Evolutionary conservation across 352 stramenopile genomes (phyloP), one percentile per base, ranked within the genome.

Genomic region (Pythium aphanidermatum): DNA sequence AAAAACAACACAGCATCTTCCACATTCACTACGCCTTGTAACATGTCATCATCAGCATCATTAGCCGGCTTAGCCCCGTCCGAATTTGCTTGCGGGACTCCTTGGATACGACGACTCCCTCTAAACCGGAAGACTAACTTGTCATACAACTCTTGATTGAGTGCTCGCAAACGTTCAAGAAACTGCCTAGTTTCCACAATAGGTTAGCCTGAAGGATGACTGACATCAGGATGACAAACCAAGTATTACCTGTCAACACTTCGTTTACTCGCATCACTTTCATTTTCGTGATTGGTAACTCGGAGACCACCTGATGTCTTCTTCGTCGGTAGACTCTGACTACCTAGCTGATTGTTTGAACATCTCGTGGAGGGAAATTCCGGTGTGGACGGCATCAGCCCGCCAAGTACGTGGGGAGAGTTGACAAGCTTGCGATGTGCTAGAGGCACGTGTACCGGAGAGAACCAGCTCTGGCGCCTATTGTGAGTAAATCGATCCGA

Each of bases 1-100:
- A 89, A 89, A 37, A 82, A 83, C 26, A 89, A 28, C 10, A 89
- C 70, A 0, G 77, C 74, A 23, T 86, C 74, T 52, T 89, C 77
- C 21, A 87, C 68, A 2, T 52, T 64, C 10, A 64, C 47, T 21
- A 62, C 35, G 5, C 30, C 40, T 9, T 38, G 24, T 16, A 56
- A 10, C 33, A 38, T 38, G 13, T 60, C 43, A 3, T 47, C 34
- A 27, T 51, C 43, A 19, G 17, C 26, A 2, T 12, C 6, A 17
- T 19, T 27, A 20, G 36, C 39, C 14, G 33, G 23, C 12, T 49
- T 17, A 25, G n/a, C 21, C n/a, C n/a, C 35, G 13, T 13, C 12
- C 11, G 10, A 11, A 34, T 43, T 32, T 35, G 26, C 16, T 28
- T 16, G 11, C 27, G 10, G n/a, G n/a, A n/a, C 38, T 17, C 36